Evolutionary conservation across 139 green algal species (phyloP).

Genomic region (Chlamydomonas schloesseri): DNA sequence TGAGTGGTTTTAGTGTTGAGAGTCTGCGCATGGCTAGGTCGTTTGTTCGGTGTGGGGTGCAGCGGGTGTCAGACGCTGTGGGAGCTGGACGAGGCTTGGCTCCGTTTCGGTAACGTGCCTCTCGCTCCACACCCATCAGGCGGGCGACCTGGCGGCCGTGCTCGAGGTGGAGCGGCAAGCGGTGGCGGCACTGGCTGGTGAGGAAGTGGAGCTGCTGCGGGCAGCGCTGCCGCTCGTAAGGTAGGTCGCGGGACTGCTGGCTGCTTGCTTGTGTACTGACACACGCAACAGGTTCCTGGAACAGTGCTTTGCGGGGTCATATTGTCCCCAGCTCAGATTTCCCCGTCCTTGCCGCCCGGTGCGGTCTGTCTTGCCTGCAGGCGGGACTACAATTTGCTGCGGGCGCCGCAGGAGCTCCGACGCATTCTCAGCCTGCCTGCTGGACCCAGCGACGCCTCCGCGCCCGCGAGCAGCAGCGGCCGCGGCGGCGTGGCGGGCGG

Average conservation of each 20-base stretch:
- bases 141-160: slow-evolving; percentile 15
- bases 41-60: not conserved
- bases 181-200: not conserved
- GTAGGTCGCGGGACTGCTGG: not conserved
- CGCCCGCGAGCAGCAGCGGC: not conserved
- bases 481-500: not conserved
- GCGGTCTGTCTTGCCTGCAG: not conserved
- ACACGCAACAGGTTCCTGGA: no score
- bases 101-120: no score
- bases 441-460: not conserved
- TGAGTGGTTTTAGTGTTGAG: not conserved
- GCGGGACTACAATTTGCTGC: slow-evolving; percentile 5
- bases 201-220: slow-evolving; percentile 30
- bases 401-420: not conserved
- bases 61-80: no score
- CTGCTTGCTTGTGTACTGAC: no score
- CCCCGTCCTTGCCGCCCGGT: no score
- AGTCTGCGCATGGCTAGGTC: not conserved
- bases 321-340: no score
- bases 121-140: no score
- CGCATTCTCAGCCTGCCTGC: slow-evolving; percentile 25
- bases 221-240: slow-evolving; percentile 17
- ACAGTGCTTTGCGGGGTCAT: no score
- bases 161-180: slow-evolving; percentile 42
- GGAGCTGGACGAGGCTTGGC: no score